phyloP scores from a whole-genome alignment of 108 stramenopile species.

The Pseudonitzschia delicatissima region DNA sequence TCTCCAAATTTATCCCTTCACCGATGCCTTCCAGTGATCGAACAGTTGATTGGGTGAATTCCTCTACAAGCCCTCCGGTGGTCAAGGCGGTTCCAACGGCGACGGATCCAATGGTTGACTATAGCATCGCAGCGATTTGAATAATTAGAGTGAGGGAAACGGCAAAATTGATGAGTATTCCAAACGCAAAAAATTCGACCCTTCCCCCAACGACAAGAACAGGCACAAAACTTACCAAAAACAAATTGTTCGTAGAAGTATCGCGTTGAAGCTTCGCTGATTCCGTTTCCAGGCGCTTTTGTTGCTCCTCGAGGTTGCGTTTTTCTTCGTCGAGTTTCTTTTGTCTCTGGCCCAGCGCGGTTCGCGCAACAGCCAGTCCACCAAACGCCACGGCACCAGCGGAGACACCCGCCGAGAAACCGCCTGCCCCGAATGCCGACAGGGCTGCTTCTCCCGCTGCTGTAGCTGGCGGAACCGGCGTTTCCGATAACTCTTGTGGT shows the following conservation, averaged over 20 bases:
- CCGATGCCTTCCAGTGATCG: background rate
- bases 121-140: background rate
- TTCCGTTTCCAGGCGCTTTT: constrained; percentile 10
- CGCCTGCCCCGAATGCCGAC: background rate
- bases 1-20: background rate
- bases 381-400: background rate
- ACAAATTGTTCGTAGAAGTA: background rate
- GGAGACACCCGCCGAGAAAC: background rate
- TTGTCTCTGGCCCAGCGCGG: background rate
- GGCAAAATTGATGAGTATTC: background rate
- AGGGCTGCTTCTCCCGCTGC: background rate
- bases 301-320: constrained; percentile 3
- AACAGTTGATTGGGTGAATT: background rate
- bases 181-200: too few species aligned
- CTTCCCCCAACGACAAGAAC: too few species aligned
- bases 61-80: background rate
- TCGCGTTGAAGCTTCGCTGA: background rate
- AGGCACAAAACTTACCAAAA: background rate
- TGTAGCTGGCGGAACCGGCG: background rate
- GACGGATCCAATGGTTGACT: constrained; percentile 3
- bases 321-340: constrained; percentile 12
- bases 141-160: background rate
- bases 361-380: constrained; percentile 5
- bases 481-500: background rate
- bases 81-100: constrained; percentile 3